Evolutionary conservation across 441 rosid species (phyloP).

Genomic region (Adansonia grandidieri): DNA sequence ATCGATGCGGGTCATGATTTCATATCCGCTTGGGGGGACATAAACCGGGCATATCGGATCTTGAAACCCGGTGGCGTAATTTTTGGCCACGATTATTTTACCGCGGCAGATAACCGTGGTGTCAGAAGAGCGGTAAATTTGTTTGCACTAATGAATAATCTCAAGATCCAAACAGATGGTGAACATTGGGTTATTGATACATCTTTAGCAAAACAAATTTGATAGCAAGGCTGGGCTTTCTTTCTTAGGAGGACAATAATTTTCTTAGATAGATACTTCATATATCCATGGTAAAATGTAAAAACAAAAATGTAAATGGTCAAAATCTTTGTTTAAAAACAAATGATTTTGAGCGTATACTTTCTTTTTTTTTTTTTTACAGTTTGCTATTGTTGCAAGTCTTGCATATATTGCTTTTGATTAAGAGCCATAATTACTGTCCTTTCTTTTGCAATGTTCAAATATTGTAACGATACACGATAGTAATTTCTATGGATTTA

Average conservation of each 20-base stretch:
- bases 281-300: too few species aligned
- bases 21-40: slow-evolving; percentile 47
- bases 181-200: slow-evolving; percentile 70
- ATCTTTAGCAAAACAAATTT: slow-evolving; percentile 12
- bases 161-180: slow-evolving; percentile 54
- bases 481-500: too few species aligned
- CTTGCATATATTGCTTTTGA: too few species aligned
- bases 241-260: neutral
- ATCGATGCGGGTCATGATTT: slow-evolving; percentile 83
- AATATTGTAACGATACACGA: too few species aligned
- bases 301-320: too few species aligned
- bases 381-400: too few species aligned
- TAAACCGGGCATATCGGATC: slow-evolving; percentile 1
- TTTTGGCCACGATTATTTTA: slow-evolving; percentile 73
- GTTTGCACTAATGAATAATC: slow-evolving; percentile 57
- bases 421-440: too few species aligned
- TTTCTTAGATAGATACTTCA: too few species aligned
- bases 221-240: neutral
- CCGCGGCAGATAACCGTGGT: slow-evolving; percentile 58
- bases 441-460: too few species aligned
- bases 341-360: too few species aligned
- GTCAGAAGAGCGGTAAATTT: slow-evolving; percentile 70
- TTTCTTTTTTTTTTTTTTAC: too few species aligned
- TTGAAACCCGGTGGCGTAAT: slow-evolving; percentile 23
- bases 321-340: too few species aligned